Evolutionary conservation across 2,329 filamentous ascomycete genomes (phyloP).

Genomic region (Neonectria ditissima): DNA sequence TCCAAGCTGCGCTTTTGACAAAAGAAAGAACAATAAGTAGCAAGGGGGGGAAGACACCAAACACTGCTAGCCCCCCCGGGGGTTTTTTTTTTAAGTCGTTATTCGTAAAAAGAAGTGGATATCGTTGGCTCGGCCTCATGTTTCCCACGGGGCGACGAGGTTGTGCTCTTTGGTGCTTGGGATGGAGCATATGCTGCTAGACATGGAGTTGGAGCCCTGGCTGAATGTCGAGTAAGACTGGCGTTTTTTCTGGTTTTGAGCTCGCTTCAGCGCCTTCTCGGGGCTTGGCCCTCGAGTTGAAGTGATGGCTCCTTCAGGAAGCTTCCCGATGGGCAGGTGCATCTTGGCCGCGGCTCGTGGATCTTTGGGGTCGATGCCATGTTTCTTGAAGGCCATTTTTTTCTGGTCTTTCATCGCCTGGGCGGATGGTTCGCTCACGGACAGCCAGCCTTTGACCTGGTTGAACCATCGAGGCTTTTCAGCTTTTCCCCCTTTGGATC

Average conservation of each 20-base stretch:
- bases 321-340: conserved; percentile 58
- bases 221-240: conserved; percentile 44
- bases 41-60: conserved; percentile 3
- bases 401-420: conserved; percentile 62
- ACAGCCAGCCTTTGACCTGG: conserved; percentile 62
- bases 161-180: conserved; percentile 48
- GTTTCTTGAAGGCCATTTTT: conserved; percentile 55
- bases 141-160: conserved; percentile 50
- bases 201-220: conserved; percentile 48
- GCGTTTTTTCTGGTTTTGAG: conserved; percentile 48
- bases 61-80: conserved; percentile 6
- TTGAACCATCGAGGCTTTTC: conserved; percentile 54
- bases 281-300: conserved; percentile 60
- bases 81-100: conserved; percentile 18
- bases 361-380: conserved; percentile 58
- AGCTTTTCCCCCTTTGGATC: conserved; percentile 35
- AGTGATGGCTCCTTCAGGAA: conserved; percentile 60
- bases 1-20: conserved; percentile 25
- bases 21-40: conserved; percentile 24
- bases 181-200: conserved; percentile 51
- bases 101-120: conserved; percentile 16
- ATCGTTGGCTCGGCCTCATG: conserved; percentile 17
- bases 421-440: conserved; percentile 61
- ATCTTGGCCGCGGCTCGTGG: conserved; percentile 59
- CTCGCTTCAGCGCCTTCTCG: conserved; percentile 56